A percentile compares a stretch with the other conserved stretches of the same genome.
Evolutionary conservation across 2,329 filamentous ascomycete genomes (phyloP).

Genomic region (Botrytis deweyae): DNA sequence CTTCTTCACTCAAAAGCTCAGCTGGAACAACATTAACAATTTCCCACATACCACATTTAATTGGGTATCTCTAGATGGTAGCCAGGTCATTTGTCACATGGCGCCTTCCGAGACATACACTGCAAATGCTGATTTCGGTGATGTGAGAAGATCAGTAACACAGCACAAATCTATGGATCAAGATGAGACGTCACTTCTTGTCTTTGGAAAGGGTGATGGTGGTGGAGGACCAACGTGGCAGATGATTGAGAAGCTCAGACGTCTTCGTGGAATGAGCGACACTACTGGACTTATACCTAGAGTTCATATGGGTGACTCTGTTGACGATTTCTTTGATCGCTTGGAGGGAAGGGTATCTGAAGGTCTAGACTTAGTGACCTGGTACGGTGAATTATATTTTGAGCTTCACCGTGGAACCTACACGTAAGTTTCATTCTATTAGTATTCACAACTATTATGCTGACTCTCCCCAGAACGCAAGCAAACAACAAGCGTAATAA

Average conservation of each 20-base stretch:
- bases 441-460: not conserved
- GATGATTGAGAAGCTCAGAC: conserved; percentile 89
- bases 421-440: conserved; percentile 48
- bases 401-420: conserved; percentile 96
- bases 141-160: conserved; percentile 82
- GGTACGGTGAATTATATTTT: conserved; percentile 98
- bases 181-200: conserved; percentile 83
- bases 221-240: conserved; percentile 93
- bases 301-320: conserved; percentile 82
- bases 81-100: conserved; percentile 98
- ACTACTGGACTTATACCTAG: conserved; percentile 79
- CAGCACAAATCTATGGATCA: conserved; percentile 96
- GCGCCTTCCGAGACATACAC: conserved; percentile 94
- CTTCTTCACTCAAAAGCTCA: conserved; percentile 97
- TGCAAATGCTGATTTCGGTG: conserved; percentile 89
- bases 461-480: conserved; percentile 57
- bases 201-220: conserved; percentile 96
- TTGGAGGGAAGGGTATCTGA: conserved; percentile 71
- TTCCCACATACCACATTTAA: conserved; percentile 99
- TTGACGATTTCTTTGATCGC: conserved; percentile 90
- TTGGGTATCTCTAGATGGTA: conserved; percentile 94
- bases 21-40: conserved; percentile 99
- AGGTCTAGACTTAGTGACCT: conserved; percentile 75
- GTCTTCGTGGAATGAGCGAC: conserved; percentile 89
- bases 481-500: conserved; percentile 98